Evolutionary conservation across 805 yeast genomes (phyloP).

Genomic region (Cyberlindnera mycetangii): DNA sequence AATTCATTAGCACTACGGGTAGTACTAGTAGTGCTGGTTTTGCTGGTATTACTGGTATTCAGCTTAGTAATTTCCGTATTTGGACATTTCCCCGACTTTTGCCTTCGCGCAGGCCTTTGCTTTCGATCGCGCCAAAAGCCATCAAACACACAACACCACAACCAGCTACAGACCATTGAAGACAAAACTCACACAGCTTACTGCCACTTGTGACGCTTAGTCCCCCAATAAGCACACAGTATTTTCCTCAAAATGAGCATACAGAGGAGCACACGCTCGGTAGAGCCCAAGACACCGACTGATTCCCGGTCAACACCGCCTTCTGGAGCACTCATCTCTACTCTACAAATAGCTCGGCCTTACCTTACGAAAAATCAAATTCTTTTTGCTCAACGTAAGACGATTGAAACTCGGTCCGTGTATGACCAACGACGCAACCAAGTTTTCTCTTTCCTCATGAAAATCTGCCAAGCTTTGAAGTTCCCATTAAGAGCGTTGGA

Average conservation of each 20-base stretch:
- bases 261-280: neutral
- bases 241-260: neutral
- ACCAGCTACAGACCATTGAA: no score
- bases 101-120: no score
- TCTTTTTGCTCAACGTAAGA: slow-evolving; percentile 44
- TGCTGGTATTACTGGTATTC: no score
- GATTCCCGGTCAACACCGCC: neutral
- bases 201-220: no score
- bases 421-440: slow-evolving; percentile 52
- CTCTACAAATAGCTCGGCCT: slow-evolving; percentile 54
- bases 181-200: no score
- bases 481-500: slow-evolving; percentile 71
- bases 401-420: slow-evolving; percentile 48
- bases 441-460: slow-evolving; percentile 52
- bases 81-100: no score
- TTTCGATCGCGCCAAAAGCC: no score
- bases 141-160: no score
- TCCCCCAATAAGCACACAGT: no score
- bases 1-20: no score
- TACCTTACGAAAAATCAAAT: slow-evolving; percentile 55
- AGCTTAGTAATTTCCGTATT: no score
- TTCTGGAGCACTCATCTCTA: slow-evolving; percentile 18
- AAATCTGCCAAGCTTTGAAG: slow-evolving; percentile 49
- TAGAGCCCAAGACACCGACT: neutral
- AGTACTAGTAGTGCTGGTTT: no score